phyloP scores from a whole-genome alignment of 1,284 basidiomycete species.

The Fomitopsis schrenkii region DNA sequence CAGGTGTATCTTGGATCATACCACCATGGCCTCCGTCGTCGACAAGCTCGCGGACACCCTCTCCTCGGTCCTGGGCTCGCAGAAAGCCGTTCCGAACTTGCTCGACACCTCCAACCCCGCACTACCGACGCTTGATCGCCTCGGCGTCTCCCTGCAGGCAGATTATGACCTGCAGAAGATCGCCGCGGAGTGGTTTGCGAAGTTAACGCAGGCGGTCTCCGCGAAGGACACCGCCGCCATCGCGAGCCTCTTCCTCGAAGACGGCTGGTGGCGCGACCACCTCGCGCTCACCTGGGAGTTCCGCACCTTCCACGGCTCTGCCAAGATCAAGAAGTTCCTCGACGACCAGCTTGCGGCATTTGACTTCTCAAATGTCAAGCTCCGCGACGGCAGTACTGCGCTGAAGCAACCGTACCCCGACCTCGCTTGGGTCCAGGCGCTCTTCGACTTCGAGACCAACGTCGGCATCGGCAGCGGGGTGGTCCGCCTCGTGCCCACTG shows the following conservation, averaged over 20 bases:
- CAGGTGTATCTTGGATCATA: not conserved
- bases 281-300: slow-evolving; percentile 58
- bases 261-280: slow-evolving; percentile 52
- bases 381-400: slow-evolving; percentile 19
- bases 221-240: slow-evolving; percentile 34
- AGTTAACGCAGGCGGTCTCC: slow-evolving; percentile 34
- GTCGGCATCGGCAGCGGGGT: slow-evolving; percentile 44
- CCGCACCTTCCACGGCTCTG: slow-evolving; percentile 47
- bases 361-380: slow-evolving; percentile 33
- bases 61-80: not conserved
- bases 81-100: not conserved
- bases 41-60: not conserved
- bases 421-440: slow-evolving; percentile 47
- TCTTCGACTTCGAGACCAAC: slow-evolving; percentile 50
- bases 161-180: slow-evolving; percentile 35
- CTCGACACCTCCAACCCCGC: slow-evolving; percentile 14
- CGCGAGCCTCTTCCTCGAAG: slow-evolving; percentile 33
- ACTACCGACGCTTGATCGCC: slow-evolving; percentile 43
- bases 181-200: slow-evolving; percentile 41
- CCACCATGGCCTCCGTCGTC: not conserved
- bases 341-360: slow-evolving; percentile 34
- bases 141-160: slow-evolving; percentile 30
- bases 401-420: slow-evolving; percentile 45
- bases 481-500: slow-evolving; percentile 44
- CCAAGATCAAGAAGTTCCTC: slow-evolving; percentile 39